Evolutionary conservation across 345 rosid species (phyloP), one percentile per base, ranked within the genome.

Genomic region (Pistacia vera): DNA sequence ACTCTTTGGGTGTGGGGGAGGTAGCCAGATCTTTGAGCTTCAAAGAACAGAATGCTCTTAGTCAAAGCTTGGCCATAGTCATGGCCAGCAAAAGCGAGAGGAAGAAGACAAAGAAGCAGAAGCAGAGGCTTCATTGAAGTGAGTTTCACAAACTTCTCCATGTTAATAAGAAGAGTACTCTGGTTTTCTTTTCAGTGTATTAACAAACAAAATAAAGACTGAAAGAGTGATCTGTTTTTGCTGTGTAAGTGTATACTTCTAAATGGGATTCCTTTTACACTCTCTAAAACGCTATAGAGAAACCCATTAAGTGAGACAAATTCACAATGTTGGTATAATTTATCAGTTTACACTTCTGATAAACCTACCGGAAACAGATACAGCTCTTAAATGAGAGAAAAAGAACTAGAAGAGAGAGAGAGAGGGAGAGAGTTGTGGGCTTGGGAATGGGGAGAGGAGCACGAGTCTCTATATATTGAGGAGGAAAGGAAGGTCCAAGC

Each of bases 11-110:
- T 89, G 67, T 75, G 83, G 55, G 99, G 99, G 16, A 97, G 91
- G 55, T 84, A 81, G 36, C 99, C 99, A 69, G 99, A 97, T 87
- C 99, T 91, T 81, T 97, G 99, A 78, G 98, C 98, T 86, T 97
- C 99, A 61, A 92, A 97, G 86, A 97, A 97, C 75, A 97, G 90
- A 79, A 94, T 81, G 93, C 99, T 91, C 77, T 97, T 97, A 20
- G 89, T 83, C n/a, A 97, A 87, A 78, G 99, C 99, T 79, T 90
- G 94, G 35, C 87, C 88, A 54, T 97, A 97, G 84, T 97, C 97
- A 83, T 97, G 99, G 10, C 93, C 97, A 49, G 94, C 92, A 4
- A 82, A 75, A 68, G 88, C 94, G 46, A 80, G 78, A 1, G 96
- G 95, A 51, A 91, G 74, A 75, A 91, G 74, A 75, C 84, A 88